Base-by-base conservation (phyloP, 164 flowering plant species). In the Berberis thunbergii region DNA sequence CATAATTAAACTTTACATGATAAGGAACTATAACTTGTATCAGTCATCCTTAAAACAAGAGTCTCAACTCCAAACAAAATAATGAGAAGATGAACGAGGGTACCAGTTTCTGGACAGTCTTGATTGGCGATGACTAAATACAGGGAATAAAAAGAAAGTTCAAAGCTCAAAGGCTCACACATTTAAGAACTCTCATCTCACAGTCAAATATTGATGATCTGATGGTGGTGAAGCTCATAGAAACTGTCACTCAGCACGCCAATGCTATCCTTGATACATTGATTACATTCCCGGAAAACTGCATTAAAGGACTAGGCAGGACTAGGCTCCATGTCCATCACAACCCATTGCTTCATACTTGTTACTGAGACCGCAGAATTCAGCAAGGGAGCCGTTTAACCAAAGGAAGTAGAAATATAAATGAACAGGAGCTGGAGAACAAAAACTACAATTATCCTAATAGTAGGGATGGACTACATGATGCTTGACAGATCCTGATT, bases 21-120 rank as follows among this genome's bases (percentile, higher is more conserved):
- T 52, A 52, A 52, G 54, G 54, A 52, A 52, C 54, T 52, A 52
- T 52, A 52, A 52, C 11, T 52, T 52, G 11, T 52, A 52, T 52
- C 4, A 10, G 11, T 52, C 8, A 10, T 26, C 54, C 3, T 2
- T 50, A 50, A 52, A 52, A 52, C 10, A 10, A 26, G 54, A 4
- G 54, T 11, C 54, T 52, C 10, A 26, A 26, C 26, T 26, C 4
- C 39, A 1, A 54, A 8, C 41, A 54, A 10, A 13, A 13, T 1
- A 54, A 54, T 13, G 57, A 54, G 41, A 38, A 38, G 26, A 26
- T 26, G 26, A 26, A 54, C 40, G 3, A 0, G 6, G 38, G 38
- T 4, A 54, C 4, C 40, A 1, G 57, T 7, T 38, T 26, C 57
- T 41, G 26, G 26, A 26, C 26, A 26, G 26, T 26, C 26, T 26